Evolutionary conservation across 345 rosid species (phyloP).

Genomic region (Moricandia arvensis): DNA sequence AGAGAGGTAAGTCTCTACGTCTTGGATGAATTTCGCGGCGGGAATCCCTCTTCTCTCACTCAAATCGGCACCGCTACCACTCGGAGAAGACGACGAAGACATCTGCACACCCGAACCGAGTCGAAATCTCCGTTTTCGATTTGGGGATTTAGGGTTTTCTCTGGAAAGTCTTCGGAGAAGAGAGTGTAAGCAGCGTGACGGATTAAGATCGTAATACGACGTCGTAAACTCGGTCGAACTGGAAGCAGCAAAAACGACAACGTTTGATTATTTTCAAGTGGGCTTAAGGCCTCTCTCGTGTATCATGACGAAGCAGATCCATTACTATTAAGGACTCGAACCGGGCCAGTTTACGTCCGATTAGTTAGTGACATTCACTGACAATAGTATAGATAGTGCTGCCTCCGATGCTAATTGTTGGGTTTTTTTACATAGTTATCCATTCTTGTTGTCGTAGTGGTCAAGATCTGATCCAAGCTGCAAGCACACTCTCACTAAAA

Average conservation of each 20-base stretch:
- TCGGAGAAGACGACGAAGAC: conserved; percentile 39
- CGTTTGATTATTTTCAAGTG: not conserved
- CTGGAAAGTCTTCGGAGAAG: not conserved
- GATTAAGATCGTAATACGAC: not conserved
- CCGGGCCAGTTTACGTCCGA: not conserved
- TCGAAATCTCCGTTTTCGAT: not conserved
- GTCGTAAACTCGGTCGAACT: not conserved
- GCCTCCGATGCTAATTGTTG: no score
- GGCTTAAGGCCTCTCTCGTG: not conserved
- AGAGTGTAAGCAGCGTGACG: conserved; percentile 12
- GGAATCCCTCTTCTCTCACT: conserved; percentile 90
- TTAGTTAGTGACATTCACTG: no score
- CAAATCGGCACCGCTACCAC: conserved; percentile 24
- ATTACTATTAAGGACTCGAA: not conserved
- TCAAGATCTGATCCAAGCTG: no score
- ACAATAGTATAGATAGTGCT: no score
- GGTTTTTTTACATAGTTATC: no score
- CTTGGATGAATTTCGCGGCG: conserved; percentile 86
- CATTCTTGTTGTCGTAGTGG: no score
- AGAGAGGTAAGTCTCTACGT: conserved; percentile 70
- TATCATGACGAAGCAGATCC: not conserved
- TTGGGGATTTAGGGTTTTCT: conserved; percentile 34
- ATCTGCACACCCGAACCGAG: not conserved
- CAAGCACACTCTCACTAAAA: no score
- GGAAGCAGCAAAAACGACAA: not conserved